phyloP scores from a whole-genome alignment of 306 rosid species.

The Pyrus pyrifolia region DNA sequence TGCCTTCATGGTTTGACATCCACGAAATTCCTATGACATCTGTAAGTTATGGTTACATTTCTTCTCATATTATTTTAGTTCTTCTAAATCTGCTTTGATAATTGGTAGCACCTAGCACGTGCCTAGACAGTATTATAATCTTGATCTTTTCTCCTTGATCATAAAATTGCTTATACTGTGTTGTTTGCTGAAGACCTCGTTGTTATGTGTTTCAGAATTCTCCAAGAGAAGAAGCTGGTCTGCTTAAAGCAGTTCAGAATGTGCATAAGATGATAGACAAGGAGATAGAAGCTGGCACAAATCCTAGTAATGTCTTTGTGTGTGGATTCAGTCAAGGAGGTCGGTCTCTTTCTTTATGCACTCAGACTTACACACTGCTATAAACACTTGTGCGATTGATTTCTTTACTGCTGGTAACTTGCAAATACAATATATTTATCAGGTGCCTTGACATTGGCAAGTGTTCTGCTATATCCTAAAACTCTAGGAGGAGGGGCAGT shows the following conservation, averaged over 20 bases:
- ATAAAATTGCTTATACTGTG: neutral
- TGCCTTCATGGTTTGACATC: slow-evolving; percentile 95
- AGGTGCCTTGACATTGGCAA: slow-evolving; percentile 88
- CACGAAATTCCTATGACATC: slow-evolving; percentile 66
- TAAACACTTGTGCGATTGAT: neutral
- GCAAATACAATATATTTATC: slow-evolving; percentile 9
- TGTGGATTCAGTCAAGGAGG: slow-evolving; percentile 99
- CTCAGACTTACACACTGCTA: neutral
- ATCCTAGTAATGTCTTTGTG: slow-evolving; percentile 67
- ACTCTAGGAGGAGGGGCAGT: slow-evolving; percentile 87
- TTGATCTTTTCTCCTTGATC: neutral
- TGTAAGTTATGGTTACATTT: slow-evolving; percentile 36
- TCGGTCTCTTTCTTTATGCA: slow-evolving; percentile 17
- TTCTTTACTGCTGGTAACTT: slow-evolving; percentile 2
- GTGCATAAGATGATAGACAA: slow-evolving; percentile 80
- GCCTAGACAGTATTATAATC: neutral
- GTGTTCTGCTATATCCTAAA: slow-evolving; percentile 79
- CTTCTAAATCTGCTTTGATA: neutral
- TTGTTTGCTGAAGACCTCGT: neutral
- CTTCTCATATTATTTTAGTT: neutral
- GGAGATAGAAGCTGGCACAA: slow-evolving; percentile 72
- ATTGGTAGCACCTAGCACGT: neutral
- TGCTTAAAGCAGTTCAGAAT: slow-evolving; percentile 67
- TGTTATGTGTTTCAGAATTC: slow-evolving; percentile 44
- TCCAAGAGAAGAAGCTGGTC: slow-evolving; percentile 56